Conservation (phyloP, 305 asterid species). For the Plantago rigida region DNA sequence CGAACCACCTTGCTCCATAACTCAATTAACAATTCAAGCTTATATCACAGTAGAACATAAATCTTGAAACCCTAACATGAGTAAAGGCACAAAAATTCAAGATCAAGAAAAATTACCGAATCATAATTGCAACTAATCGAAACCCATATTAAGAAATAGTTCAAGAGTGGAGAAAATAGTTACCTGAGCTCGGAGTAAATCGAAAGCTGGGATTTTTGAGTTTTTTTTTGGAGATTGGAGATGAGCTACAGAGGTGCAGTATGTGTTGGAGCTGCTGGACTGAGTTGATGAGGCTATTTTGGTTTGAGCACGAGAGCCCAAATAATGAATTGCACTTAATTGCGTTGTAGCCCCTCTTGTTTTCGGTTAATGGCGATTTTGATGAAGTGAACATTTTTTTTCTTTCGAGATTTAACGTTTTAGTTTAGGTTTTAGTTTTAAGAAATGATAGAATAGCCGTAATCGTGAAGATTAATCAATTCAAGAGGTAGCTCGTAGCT, state of each 20-base stretch:
- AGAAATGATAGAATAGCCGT: no score
- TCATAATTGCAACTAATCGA: constrained; percentile 3
- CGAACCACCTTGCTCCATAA: constrained; percentile 55
- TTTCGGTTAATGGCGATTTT: no score
- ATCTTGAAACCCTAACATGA: constrained; percentile 31
- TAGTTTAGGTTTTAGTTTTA: no score
- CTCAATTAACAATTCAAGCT: constrained; percentile 41
- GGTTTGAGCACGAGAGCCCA: no score
- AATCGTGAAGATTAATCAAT: no score
- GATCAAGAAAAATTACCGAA: constrained; percentile 25
- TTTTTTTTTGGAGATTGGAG: constrained; percentile 31
- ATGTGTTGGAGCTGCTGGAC: background rate
- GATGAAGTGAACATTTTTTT: no score
- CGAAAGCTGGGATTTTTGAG: constrained; percentile 36
- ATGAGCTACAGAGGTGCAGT: background rate
- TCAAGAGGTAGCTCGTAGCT: no score
- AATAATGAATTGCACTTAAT: no score
- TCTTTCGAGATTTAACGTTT: no score
- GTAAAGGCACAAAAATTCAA: constrained; percentile 25
- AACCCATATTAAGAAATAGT: constrained; percentile 20
- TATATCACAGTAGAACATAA: constrained; percentile 15
- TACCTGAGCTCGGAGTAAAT: constrained; percentile 37
- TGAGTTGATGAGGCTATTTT: no score
- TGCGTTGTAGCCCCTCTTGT: no score
- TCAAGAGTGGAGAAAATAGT: constrained; percentile 11